Percentiles rank a stretch among this genome's conserved stretches.
Conservation (phyloP, 192 early-diverging fungal species). For the Backusella macrospora region DNA sequence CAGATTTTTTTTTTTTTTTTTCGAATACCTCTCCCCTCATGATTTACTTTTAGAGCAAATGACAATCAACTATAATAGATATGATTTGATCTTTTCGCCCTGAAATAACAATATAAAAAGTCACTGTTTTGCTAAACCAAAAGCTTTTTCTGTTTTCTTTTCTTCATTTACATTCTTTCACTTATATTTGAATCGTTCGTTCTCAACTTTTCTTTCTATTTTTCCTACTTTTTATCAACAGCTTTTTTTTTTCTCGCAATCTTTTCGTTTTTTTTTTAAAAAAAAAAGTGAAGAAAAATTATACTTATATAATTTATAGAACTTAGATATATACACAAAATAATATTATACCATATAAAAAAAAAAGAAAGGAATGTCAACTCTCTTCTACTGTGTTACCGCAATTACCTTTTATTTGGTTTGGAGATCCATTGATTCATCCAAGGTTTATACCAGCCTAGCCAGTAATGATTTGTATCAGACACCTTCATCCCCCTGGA, state of each 20-base stretch:
- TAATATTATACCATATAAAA: not conserved
- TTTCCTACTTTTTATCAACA: not conserved
- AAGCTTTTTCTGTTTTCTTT: not conserved
- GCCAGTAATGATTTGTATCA: not conserved
- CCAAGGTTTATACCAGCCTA: not conserved
- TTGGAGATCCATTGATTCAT: not conserved
- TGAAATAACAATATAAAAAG: constrained; percentile 1
- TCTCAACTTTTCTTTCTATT: not conserved
- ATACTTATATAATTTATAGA: too few species aligned
- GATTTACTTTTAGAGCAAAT: constrained; percentile 11
- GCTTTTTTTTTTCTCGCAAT: not conserved
- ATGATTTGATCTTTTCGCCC: not conserved
- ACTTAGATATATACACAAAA: not conserved
- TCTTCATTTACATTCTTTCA: constrained; percentile 2
- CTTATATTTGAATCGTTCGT: not conserved
- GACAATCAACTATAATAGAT: not conserved
- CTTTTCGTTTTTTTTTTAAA: not conserved
- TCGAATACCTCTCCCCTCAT: not conserved
- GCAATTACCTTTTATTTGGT: not conserved
- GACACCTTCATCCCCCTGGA: constrained; percentile 4
- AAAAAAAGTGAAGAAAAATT: too few species aligned
- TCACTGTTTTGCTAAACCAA: constrained; percentile 21
- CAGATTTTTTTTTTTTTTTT: not conserved
- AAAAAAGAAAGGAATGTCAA: not conserved
- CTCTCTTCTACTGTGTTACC: constrained; percentile 4